A percentile compares a stretch with the other conserved stretches of the same genome.
These are phyloP conservation scores for Penicillium sp. DNA, from an alignment of 2,329 filamentous ascomycete species.

Conservation along the genomic window DNA sequence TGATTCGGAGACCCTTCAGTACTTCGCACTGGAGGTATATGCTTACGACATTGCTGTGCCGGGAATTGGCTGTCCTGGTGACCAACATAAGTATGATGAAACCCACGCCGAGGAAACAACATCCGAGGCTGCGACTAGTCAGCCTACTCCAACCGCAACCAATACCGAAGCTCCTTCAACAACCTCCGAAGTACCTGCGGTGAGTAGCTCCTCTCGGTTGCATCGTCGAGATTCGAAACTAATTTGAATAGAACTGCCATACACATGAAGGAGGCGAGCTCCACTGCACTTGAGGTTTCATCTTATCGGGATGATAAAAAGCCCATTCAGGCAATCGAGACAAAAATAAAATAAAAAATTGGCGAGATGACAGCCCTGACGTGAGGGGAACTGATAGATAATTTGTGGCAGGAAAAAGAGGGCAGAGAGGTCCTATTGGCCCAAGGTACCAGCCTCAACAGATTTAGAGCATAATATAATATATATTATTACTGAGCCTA, in stretches of 20 bases:
- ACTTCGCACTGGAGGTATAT: slow-evolving; percentile 67
- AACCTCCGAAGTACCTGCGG: slow-evolving; percentile 27
- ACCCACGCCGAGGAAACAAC: background rate
- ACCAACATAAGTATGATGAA: slow-evolving; percentile 16
- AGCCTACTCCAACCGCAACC: slow-evolving; percentile 13
- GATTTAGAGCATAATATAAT: background rate
- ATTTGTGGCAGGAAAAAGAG: background rate
- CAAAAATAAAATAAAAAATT: background rate
- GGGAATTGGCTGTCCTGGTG: slow-evolving; percentile 61
- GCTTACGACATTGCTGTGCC: slow-evolving; percentile 65
- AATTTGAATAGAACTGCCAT: slow-evolving; percentile 39
- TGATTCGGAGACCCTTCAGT: slow-evolving; percentile 65
- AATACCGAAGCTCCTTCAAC: slow-evolving; percentile 14
- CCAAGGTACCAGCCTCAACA: background rate
- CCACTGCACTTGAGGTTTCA: slow-evolving; percentile 36
- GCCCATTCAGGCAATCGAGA: background rate
- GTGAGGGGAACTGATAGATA: background rate
- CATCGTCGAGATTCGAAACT: background rate
- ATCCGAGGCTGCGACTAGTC: slow-evolving; percentile 6
- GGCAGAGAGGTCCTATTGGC: background rate
- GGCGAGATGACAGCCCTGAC: background rate
- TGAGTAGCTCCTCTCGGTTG: slow-evolving; percentile 17
- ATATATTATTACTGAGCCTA: background rate
- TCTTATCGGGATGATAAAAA: background rate
- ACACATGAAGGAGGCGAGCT: slow-evolving; percentile 43